A percentile compares a stretch with the other conserved stretches of the same genome.
Evolutionary conservation across 1,139 yeast species (phyloP).

Genomic region (Pichia sp.): DNA sequence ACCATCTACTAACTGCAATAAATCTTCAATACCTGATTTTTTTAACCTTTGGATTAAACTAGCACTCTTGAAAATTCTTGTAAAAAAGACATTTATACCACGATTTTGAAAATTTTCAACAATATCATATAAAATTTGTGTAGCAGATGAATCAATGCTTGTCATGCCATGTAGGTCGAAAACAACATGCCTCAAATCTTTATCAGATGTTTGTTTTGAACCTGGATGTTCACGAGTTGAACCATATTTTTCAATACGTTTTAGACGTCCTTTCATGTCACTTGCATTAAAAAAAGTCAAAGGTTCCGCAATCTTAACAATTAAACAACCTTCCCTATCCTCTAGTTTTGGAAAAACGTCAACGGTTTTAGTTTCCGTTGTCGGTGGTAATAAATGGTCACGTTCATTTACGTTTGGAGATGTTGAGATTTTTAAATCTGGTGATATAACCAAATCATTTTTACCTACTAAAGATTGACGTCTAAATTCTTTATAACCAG

Average conservation of each 20-base stretch:
- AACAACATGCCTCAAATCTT: constrained; percentile 44
- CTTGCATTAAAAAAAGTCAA: constrained; percentile 86
- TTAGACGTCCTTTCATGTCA: constrained; percentile 68
- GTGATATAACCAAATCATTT: not conserved
- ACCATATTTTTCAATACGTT: constrained; percentile 78
- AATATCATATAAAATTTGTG: constrained; percentile 62
- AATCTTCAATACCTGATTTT: constrained; percentile 24
- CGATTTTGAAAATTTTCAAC: constrained; percentile 50
- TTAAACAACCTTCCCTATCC: constrained; percentile 78
- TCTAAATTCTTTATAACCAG: constrained; percentile 31
- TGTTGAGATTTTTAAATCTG: not conserved
- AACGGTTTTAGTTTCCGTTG: not conserved
- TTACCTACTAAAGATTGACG: constrained; percentile 15
- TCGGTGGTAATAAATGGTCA: not conserved
- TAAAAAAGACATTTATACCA: constrained; percentile 55
- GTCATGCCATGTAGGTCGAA: constrained; percentile 87
- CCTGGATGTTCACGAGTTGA: constrained; percentile 84
- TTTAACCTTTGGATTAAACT: constrained; percentile 19
- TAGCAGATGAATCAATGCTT: constrained; percentile 79
- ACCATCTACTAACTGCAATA: constrained; percentile 21
- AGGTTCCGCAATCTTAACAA: constrained; percentile 88
- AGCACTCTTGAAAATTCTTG: constrained; percentile 44
- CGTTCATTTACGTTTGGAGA: not conserved
- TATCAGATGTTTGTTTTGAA: constrained; percentile 24
- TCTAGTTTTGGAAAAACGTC: constrained; percentile 37